Conservation (phyloP, 2,329 filamentous ascomycete species). For the Diaporthe sp. region DNA sequence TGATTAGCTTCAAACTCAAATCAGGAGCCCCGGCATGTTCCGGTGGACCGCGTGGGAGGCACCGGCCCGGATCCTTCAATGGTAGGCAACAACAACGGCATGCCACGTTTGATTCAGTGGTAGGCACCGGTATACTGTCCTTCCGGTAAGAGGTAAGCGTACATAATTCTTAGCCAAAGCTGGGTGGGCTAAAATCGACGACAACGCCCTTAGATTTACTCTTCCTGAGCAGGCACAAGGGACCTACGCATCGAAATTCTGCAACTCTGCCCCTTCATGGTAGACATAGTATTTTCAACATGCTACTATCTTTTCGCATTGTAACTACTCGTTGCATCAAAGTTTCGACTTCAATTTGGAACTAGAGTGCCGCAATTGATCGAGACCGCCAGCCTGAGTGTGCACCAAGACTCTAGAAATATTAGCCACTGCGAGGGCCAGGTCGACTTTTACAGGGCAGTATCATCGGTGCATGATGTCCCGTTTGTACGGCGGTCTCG, state of each 20-base stretch:
- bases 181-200: background rate
- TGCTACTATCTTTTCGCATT: too few species aligned
- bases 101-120: background rate
- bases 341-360: background rate
- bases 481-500: constrained; percentile 24
- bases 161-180: background rate
- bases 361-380: background rate
- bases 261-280: background rate
- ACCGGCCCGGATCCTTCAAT: constrained; percentile 23
- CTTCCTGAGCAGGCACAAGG: background rate
- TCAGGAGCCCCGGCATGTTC: constrained; percentile 10
- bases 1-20: constrained; percentile 21
- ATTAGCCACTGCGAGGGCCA: background rate
- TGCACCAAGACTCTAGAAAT: background rate
- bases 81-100: background rate
- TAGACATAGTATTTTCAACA: background rate
- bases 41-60: background rate
- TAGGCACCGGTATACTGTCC: background rate
- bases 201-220: background rate
- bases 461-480: constrained; percentile 12
- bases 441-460: constrained; percentile 3
- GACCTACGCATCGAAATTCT: background rate
- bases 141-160: background rate
- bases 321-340: background rate
- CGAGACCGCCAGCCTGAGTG: background rate